phyloP scores from a whole-genome alignment of 1,139 yeast species.

The Lodderomyces theae region DNA sequence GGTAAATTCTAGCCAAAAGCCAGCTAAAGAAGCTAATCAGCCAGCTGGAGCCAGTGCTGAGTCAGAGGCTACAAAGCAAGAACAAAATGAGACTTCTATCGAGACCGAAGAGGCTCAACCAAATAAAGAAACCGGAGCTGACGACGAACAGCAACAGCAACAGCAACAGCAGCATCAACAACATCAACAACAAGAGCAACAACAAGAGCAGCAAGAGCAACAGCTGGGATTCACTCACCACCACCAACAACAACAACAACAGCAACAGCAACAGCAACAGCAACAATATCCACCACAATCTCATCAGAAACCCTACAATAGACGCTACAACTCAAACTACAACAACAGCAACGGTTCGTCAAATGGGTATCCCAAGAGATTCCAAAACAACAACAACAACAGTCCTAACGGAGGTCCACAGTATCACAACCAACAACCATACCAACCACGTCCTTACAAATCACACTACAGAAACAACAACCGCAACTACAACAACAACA shows the following conservation, averaged over 20 bases:
- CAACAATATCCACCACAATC: conserved; percentile 12
- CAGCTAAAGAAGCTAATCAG: conserved; percentile 5
- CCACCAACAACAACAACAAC: too few relatives aligned
- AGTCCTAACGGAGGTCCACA: conserved; percentile 1
- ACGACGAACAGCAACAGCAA: too few relatives aligned
- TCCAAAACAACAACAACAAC: conserved; percentile 6
- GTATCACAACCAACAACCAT: conserved; percentile 6
- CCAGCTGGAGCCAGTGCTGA: conserved; percentile 1
- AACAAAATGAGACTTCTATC: conserved; percentile 3
- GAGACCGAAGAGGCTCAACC: conserved; percentile 3
- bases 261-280: conserved; percentile 11
- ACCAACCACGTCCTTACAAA: conserved; percentile 8
- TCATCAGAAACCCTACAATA: conserved; percentile 4
- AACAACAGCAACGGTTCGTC: conserved; percentile 9
- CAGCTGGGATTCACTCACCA: too few relatives aligned
- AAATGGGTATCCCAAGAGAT: conserved; percentile 10
- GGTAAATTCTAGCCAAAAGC: not conserved
- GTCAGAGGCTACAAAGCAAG: conserved; percentile 3
- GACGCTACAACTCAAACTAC: conserved; percentile 9
- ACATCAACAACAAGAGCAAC: too few relatives aligned
- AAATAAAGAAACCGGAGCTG: not conserved
- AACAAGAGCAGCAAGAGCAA: too few relatives aligned
- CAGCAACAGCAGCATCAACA: too few relatives aligned
- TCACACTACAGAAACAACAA: conserved; percentile 5
- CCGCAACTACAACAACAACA: conserved; percentile 8